Evolutionary conservation across 345 rosid genomes (phyloP), one percentile per base, ranked within the genome.

Genomic region (Eucalyptus sp.): DNA sequence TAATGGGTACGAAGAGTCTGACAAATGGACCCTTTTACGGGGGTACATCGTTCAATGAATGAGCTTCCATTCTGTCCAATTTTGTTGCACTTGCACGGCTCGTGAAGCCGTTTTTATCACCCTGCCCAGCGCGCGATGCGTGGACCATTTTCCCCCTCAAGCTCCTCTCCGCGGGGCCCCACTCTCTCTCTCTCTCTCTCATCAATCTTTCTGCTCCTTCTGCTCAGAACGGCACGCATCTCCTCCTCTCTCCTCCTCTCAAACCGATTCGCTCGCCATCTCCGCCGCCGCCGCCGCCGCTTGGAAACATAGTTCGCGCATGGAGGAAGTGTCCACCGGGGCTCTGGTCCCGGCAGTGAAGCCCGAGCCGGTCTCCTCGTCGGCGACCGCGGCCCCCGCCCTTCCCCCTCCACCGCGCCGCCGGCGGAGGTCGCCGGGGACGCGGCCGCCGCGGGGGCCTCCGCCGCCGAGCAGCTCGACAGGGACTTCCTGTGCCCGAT

Each of bases 401-500:
- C 86, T 24, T 4, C 29, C 81, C 29, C 86, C 44, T 5, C 62
- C 83, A 88, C 62, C 92, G 86, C 66, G 51, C 56, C 91, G 20
- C 10, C 76, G 15, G 90, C 83, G 17, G 56, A 85, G 86, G 7
- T 85, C 86, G 91, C 88, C 84, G 50, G 48, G 48, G 48, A 20
- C 83, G 46, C 29, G 27, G 62, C 88, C 62, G 44, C 79, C 66
- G 62, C 76, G 25, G 56, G 27, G 88, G 15, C 81, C 86, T 90
- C 88, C 76, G 46, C 85, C 71, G 71, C 89, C 58, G 90, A 90
- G 54, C 94, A 94, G 89, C 93, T 93, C 86, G 99, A 96, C 58
- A 98, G 94, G 91, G 98, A 98, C 91, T 91, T 95, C 91, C 91
- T 95, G 22, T 97, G 99, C 90, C 99, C 99, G 91, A 98, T 98